Base-by-base conservation (phyloP, 768 basidiomycete species). In the Boletus edulis region DNA sequence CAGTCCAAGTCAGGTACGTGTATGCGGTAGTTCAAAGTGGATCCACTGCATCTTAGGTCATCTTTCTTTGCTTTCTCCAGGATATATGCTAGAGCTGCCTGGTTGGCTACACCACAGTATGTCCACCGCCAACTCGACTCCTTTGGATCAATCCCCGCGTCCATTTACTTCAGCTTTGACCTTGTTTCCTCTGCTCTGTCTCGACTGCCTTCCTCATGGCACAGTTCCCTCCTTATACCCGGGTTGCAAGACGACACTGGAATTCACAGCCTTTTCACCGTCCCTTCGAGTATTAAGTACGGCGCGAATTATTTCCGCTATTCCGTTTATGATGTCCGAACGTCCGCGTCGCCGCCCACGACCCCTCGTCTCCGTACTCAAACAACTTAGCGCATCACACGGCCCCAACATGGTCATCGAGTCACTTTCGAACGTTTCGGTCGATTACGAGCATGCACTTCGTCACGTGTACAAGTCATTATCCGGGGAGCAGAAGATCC, bases 261-360 rank as follows among this genome's bases (percentile, higher is more conserved):
- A 75, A 50, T 73, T 77, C 44, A 76, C 72, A 5, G 69, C 77
- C 7, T 71, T 81, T 51, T 69, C 75, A 10, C 55, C 73, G 0
- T 66, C 65, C 31, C 58, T 78, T 43, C 51, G 67, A 6, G 65
- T 70, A 27, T 60, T 77, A 41, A 73, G 75, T 37, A 59, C 67
- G 3, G 52, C 68, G 3, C 79, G 76, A 59, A 60, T 78, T 34
- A 55, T 79, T 29, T 78, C 78, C 51, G 66, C 76, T 4, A 49
- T 81, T 5, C 79, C 81, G 5, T 81, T 80, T 59, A 65, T 75
- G 52, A 61, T 71, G 11, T 67, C 72, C 27, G 64, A 61, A 47
- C 63, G 64, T 58, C 46, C 64, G 39, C 37, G 70, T 12, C 75
- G 79, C 31, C 67, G 77, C 11, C 69, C 78, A 14, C 57, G 70